These are phyloP conservation scores for Agaricus sinodeliciosus DNA, from an alignment of 768 basidiomycete genomes.

Conservation along the genomic window DNA sequence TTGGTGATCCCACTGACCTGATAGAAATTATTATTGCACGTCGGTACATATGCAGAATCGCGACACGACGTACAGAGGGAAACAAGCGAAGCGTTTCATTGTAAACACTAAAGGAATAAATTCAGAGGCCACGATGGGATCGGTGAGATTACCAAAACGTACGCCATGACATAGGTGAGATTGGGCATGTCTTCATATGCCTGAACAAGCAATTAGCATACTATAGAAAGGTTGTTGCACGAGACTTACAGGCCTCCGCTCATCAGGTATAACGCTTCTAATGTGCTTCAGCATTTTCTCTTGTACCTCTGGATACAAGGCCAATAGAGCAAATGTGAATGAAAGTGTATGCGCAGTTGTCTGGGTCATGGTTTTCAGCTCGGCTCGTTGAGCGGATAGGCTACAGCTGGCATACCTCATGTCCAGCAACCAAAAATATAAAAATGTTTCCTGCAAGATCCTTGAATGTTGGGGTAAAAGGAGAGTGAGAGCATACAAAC, in stretches of 20 bases:
- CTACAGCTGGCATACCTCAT: conserved; percentile 33
- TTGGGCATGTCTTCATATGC: conserved; percentile 34
- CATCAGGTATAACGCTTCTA: conserved; percentile 23
- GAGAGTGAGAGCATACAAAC: conserved; percentile 13
- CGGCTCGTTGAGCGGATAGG: background rate
- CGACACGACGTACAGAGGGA: conserved; percentile 31
- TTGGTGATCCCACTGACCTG: conserved; percentile 40
- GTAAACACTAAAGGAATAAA: conserved; percentile 28
- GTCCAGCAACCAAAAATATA: conserved; percentile 53
- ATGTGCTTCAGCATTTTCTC: conserved; percentile 29
- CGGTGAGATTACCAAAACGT: conserved; percentile 9
- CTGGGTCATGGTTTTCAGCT: conserved; percentile 15
- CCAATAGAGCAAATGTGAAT: conserved; percentile 32
- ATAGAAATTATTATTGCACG: background rate
- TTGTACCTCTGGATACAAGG: conserved; percentile 30
- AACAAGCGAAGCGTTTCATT: conserved; percentile 45
- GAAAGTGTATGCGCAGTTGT: conserved; percentile 28
- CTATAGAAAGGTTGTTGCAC: background rate
- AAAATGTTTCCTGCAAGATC: conserved; percentile 34
- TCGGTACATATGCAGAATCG: background rate
- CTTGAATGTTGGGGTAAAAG: background rate
- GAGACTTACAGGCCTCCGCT: conserved; percentile 22
- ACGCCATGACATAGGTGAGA: conserved; percentile 34
- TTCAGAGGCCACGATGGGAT: background rate
- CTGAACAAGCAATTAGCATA: conserved; percentile 15